A percentile compares a stretch with the other conserved stretches of the same genome.
phyloP scores from a whole-genome alignment of 257 asterid species.

The Solanum raphanifolium region DNA sequence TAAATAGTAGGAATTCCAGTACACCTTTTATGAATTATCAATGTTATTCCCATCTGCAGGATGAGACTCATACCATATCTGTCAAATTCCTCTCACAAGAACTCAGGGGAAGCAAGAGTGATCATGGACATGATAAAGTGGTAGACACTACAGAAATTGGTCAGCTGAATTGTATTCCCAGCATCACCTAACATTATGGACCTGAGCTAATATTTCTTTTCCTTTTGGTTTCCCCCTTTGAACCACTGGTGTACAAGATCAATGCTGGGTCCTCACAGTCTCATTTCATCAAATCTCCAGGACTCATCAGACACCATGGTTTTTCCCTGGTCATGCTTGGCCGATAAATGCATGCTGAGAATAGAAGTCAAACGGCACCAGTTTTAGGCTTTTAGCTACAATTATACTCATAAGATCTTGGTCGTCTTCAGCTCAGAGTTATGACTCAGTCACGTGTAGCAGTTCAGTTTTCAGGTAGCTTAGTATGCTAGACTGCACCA shows the following conservation, averaged over 20 bases:
- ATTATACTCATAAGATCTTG: constrained; percentile 63
- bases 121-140: constrained; percentile 74
- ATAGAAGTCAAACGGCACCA: constrained; percentile 49
- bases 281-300: background rate
- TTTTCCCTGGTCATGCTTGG: background rate
- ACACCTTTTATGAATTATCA: constrained; percentile 42
- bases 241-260: constrained; percentile 81
- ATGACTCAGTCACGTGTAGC: background rate
- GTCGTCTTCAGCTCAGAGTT: constrained; percentile 16
- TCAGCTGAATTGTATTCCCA: constrained; percentile 67
- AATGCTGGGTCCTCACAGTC: constrained; percentile 60
- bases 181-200: constrained; percentile 61
- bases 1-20: constrained; percentile 85
- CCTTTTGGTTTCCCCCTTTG: constrained; percentile 89
- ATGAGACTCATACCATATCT: constrained; percentile 85
- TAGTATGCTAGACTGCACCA: constrained; percentile 59
- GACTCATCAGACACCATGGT: background rate
- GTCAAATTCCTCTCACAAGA: constrained; percentile 77
- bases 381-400: constrained; percentile 44
- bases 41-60: constrained; percentile 46
- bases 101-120: background rate
- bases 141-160: constrained; percentile 72
- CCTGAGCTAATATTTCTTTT: constrained; percentile 51
- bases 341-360: background rate
- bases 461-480: constrained; percentile 87